Conservation (phyloP, 192 early-diverging fungal species). For the Coemansia sp. region DNA sequence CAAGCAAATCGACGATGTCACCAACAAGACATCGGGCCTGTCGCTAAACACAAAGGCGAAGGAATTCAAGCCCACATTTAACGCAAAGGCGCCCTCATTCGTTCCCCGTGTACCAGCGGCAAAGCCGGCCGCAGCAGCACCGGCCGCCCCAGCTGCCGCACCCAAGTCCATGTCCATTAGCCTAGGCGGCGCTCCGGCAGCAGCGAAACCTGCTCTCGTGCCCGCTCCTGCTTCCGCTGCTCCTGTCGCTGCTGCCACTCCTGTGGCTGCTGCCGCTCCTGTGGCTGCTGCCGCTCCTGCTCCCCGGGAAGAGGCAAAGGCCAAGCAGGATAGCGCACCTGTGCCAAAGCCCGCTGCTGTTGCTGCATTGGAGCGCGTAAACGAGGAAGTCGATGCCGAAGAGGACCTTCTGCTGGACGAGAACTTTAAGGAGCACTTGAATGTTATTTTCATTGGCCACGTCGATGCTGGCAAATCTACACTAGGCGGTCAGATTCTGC, state of each 20-base stretch:
- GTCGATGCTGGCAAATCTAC: slow-evolving; percentile 98
- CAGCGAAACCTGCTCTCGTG: slow-evolving; percentile 24
- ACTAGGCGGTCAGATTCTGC: slow-evolving; percentile 95
- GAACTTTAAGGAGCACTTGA: slow-evolving; percentile 92
- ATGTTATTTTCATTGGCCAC: slow-evolving; percentile 99
- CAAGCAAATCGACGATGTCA: slow-evolving; percentile 41
- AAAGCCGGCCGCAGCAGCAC: slow-evolving; percentile 30
- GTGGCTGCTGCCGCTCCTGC: slow-evolving; percentile 18
- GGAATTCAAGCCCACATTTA: slow-evolving; percentile 69
- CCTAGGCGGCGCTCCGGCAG: slow-evolving; percentile 28
- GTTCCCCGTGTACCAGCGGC: slow-evolving; percentile 65
- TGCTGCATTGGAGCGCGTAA: slow-evolving; percentile 1
- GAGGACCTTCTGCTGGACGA: slow-evolving; percentile 70
- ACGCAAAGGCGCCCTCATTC: slow-evolving; percentile 66
- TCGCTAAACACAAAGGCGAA: slow-evolving; percentile 65
- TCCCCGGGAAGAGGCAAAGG: slow-evolving; percentile 23
- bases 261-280: slow-evolving; percentile 7
- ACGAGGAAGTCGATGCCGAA: slow-evolving; percentile 53
- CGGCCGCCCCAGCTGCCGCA: slow-evolving; percentile 11
- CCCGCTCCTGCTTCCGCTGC: slow-evolving; percentile 34
- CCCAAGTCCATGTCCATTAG: slow-evolving; percentile 30
- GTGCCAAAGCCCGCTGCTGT: slow-evolving; percentile 7
- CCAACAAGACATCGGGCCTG: slow-evolving; percentile 55
- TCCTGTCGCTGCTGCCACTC: slow-evolving; percentile 13
- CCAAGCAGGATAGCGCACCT: slow-evolving; percentile 14